Evolutionary conservation across 331 rosid species (phyloP).

Genomic region (Spiraea crenata): DNA sequence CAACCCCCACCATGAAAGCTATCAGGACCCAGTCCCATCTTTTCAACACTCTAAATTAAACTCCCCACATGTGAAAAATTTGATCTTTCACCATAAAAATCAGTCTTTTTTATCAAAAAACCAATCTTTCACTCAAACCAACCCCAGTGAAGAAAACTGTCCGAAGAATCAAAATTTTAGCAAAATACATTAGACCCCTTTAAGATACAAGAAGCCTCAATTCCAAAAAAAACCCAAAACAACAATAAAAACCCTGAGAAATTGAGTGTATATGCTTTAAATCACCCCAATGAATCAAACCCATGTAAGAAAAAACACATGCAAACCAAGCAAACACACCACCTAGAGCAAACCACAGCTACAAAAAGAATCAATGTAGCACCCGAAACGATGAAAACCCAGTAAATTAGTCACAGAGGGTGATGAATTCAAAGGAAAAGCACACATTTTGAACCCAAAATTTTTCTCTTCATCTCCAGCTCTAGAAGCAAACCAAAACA

Average conservation of each 20-base stretch:
- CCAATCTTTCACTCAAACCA: constrained; percentile 5
- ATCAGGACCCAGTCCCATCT: constrained; percentile 37
- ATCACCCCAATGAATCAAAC: background rate
- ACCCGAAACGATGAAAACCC: background rate
- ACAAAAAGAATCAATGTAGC: background rate
- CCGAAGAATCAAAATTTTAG: constrained; percentile 19
- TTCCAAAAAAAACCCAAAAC: constrained; percentile 18
- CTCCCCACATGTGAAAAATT: background rate
- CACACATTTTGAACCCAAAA: background rate
- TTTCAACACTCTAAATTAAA: constrained; percentile 21
- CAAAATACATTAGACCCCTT: constrained; percentile 10
- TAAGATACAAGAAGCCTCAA: constrained; percentile 8
- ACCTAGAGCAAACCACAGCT: background rate
- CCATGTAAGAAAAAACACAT: constrained; percentile 28
- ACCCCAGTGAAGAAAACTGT: background rate
- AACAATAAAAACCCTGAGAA: constrained; percentile 4
- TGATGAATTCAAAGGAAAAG: constrained; percentile 11
- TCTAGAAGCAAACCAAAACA: background rate
- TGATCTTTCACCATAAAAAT: constrained; percentile 21
- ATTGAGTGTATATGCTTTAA: constrained; percentile 3
- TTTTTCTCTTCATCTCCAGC: background rate
- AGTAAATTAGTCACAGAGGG: background rate
- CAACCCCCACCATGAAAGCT: constrained; percentile 11
- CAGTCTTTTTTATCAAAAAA: constrained; percentile 4
- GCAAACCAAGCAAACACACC: constrained; percentile 22